Percentiles rank a stretch among this genome's conserved stretches.
Conservation (phyloP, 805 yeast species). For the Candida awuae region DNA sequence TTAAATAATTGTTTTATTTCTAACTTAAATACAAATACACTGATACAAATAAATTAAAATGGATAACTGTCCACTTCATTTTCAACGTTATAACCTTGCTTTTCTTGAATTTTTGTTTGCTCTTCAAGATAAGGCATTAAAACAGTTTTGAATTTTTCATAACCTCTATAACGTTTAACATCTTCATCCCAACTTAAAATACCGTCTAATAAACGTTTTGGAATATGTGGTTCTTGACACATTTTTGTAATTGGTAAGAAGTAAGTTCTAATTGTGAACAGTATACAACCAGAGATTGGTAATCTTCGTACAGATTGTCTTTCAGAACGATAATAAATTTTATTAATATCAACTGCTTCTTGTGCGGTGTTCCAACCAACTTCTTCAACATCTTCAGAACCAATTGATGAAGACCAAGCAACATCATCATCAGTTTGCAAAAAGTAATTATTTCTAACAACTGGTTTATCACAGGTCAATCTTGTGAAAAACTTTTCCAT, state of each 20-base stretch:
- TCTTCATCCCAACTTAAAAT: constrained; percentile 52
- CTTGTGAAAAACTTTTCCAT: constrained; percentile 61
- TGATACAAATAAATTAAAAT: constrained; percentile 19
- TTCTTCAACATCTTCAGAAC: constrained; percentile 41
- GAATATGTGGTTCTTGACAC: constrained; percentile 52
- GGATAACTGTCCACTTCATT: constrained; percentile 38
- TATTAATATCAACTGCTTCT: constrained; percentile 37
- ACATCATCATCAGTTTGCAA: constrained; percentile 54
- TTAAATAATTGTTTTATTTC: not conserved
- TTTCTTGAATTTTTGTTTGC: constrained; percentile 42
- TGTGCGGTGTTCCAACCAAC: constrained; percentile 63
- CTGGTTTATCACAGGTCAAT: constrained; percentile 50
- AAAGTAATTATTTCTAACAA: constrained; percentile 60
- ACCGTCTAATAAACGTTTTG: constrained; percentile 52
- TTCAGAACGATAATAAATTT: constrained; percentile 53
- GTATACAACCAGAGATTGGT: constrained; percentile 49
- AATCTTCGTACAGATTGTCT: constrained; percentile 56
- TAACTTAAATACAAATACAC: not conserved
- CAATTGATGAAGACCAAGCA: constrained; percentile 61
- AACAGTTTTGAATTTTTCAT: constrained; percentile 42
- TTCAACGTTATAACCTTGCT: constrained; percentile 32
- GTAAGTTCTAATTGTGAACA: constrained; percentile 58
- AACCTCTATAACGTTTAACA: constrained; percentile 56
- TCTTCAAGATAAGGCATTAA: constrained; percentile 46
- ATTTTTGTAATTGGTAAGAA: constrained; percentile 47